Conservation (phyloP, 352 stramenopile genomes). For the Phytophthora rubi region DNA sequence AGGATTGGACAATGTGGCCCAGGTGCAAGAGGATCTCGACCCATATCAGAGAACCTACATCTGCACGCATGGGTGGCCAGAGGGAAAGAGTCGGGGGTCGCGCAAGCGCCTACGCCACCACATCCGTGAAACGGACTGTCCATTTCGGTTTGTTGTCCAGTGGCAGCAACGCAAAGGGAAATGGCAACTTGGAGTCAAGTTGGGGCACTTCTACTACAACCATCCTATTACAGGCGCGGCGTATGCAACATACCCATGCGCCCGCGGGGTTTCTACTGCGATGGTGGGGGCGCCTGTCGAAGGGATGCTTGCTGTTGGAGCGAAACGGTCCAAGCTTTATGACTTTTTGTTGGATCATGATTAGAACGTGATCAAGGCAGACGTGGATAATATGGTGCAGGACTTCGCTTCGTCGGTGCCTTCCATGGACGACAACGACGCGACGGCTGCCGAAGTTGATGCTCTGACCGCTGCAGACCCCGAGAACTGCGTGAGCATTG, state of each 20-base stretch:
- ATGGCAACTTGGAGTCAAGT: conserved; percentile 14
- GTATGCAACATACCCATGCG: not conserved
- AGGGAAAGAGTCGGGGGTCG: not conserved
- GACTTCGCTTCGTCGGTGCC: not conserved
- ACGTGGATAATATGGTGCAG: conserved; percentile 26
- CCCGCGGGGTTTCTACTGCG: not conserved
- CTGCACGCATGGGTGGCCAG: conserved; percentile 19
- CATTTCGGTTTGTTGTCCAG: conserved; percentile 19
- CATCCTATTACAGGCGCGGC: conserved; percentile 5
- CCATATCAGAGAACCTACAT: conserved; percentile 19
- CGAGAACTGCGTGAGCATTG: not conserved
- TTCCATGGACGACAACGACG: conserved; percentile 9
- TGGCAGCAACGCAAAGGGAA: not conserved
- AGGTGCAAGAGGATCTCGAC: not conserved
- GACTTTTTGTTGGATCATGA: conserved; percentile 22
- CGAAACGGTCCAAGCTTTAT: conserved; percentile 16
- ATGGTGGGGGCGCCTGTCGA: conserved; percentile 1
- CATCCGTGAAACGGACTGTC: conserved; percentile 12
- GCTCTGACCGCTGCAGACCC: not conserved
- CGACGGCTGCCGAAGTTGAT: not conserved
- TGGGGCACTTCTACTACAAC: conserved; percentile 20
- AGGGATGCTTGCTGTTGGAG: conserved; percentile 11
- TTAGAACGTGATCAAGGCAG: conserved; percentile 28
- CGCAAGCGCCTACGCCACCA: conserved; percentile 11
- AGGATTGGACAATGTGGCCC: not conserved